phyloP scores from a whole-genome alignment of 2,329 filamentous ascomycete species.

The Neofusicoccum laricinum region DNA sequence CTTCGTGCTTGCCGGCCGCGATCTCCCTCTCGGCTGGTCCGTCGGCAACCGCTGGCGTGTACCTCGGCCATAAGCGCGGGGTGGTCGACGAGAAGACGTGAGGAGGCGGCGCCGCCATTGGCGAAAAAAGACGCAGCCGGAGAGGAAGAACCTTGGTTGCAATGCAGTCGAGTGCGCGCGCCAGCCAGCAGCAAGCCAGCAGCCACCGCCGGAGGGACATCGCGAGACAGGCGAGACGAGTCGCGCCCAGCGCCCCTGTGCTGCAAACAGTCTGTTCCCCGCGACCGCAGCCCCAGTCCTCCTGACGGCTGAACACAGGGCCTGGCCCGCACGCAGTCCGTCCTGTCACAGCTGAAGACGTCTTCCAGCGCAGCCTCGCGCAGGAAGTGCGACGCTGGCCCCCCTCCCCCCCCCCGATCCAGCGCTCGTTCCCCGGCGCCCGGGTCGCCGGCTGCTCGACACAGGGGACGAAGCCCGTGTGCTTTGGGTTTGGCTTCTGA shows the following conservation, averaged over 20 bases:
- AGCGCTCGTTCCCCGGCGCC: neutral
- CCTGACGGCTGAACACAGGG: neutral
- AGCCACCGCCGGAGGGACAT: neutral
- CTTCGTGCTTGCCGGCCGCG: neutral
- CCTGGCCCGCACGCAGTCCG: neutral
- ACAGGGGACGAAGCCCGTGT: neutral
- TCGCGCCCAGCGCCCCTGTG: neutral
- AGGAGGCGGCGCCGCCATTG: neutral
- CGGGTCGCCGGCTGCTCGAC: neutral
- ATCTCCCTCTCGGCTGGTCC: neutral
- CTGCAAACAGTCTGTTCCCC: slow-evolving; percentile 5
- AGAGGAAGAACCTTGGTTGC: neutral
- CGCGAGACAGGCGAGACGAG: neutral
- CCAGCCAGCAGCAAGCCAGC: neutral
- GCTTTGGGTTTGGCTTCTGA: slow-evolving; percentile 3
- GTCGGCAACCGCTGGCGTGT: neutral
- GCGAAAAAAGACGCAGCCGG: neutral
- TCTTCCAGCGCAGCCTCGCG: too few relatives aligned
- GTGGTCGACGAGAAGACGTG: neutral
- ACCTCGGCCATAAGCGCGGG: neutral
- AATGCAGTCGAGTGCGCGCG: neutral
- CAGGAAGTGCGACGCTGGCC: neutral
- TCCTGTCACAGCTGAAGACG: neutral
- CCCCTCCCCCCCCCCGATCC: neutral
- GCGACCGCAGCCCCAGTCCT: neutral